Base-by-base conservation (phyloP, 495 filamentous ascomycete species). In the Penicillium fimorum region DNA sequence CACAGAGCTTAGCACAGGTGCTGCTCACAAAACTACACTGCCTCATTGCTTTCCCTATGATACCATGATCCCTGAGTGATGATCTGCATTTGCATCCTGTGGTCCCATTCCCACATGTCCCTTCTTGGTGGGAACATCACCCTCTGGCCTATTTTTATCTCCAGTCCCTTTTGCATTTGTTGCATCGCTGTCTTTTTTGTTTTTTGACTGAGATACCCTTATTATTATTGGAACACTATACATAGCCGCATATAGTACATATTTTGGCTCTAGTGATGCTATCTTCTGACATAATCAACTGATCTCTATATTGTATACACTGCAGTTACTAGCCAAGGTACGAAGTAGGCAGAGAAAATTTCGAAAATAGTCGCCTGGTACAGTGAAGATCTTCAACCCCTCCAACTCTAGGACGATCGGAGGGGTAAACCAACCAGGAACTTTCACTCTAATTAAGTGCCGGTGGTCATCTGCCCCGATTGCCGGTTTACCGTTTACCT, bases 31-130 rank as follows among this genome's bases (percentile, higher is more conserved):
- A 22, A 27, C 20, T 46, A 25, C 41, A 12, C 42, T 44, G 41
- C 18, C 15, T 42, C 30, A 15, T 33, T 18, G 24, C 13, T 38
- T 50, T 47, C 22, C 50, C 52, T 48, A 56, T 50, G 54, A 56
- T 56, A 56, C 54, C 54, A 56, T 33, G 54, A 56, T 43, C 24
- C 27, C 45, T 3, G n/a, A 55, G 27, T 46, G 54, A 56, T 41
- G 54, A 56, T 33, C 20, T 58, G 30, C 49, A 30, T 47, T 58
- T 46, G 49, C 54, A 51, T 51, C 37, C 29, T 38, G 38, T 37
- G 18, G 27, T 42, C 45, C 29, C 25, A 13, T 41, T 49, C 35
- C 35, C n/a, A 38, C 2, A 6, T n/a, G 13, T 38, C n/a, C 7
- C n/a, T 35, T 35, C 15, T 49, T 24, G 11, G 20, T 20, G 47